Percentiles rank a stretch among this genome's conserved stretches.
These are phyloP conservation scores for Rosa chinensis DNA, from an alignment of 306 rosid species.

Conservation along the genomic window DNA sequence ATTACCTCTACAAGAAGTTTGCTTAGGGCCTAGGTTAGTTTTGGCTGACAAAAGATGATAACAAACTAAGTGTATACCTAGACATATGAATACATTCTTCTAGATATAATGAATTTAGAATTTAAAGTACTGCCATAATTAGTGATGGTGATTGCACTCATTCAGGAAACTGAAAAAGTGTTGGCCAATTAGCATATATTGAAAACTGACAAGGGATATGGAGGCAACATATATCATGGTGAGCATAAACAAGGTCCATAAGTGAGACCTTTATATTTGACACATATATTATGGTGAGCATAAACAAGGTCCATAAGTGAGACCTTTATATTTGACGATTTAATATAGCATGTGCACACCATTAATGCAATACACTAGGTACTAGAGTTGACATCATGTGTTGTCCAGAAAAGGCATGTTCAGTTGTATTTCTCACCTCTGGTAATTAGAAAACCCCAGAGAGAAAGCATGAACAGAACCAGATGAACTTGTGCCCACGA, in stretches of 20 bases:
- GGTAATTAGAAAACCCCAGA: constrained; percentile 61
- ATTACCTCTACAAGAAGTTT: background rate
- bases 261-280: background rate
- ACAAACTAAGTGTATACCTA: background rate
- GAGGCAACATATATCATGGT: background rate
- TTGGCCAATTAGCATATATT: background rate
- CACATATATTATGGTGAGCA: background rate
- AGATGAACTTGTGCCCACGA: constrained; percentile 86
- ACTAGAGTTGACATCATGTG: background rate
- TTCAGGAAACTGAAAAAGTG: background rate
- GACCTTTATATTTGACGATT: background rate
- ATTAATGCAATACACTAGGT: background rate
- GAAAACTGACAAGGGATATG: background rate
- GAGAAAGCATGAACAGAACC: constrained; percentile 92
- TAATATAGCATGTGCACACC: background rate
- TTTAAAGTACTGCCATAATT: background rate
- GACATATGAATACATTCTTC: too few species aligned
- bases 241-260: background rate
- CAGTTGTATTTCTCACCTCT: constrained; percentile 54
- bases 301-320: background rate
- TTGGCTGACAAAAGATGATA: background rate
- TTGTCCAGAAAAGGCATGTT: background rate
- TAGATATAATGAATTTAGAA: background rate
- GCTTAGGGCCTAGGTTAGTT: background rate
- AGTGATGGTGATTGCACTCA: background rate